Evolutionary conservation across 169 alveolate genomes (phyloP), one percentile per base, ranked within the genome.

Genomic region (Toxoplasma gondii): DNA sequence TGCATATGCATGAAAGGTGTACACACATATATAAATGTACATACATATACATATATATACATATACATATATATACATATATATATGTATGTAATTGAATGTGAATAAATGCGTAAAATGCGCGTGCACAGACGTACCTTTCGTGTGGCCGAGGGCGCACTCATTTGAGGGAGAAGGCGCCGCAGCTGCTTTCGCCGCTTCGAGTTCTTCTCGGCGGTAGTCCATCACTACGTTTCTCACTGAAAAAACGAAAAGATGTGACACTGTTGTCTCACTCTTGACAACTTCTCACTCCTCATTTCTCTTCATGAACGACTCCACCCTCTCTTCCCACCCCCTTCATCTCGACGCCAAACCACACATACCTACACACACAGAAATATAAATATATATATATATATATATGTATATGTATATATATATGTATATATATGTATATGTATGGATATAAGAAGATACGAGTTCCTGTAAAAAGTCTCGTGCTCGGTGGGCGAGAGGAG

Each of bases 211-310:
- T n/a, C 86, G 44, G 39, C 86, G 86, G 86, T 78, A 78, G 45
- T 78, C 86, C 27, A 78, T n/a, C 39, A 78, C 45, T 10, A 78
- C 86, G 2, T 78, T 78, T 45, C 86, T 78, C 86, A 78, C 86
- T 78, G 45, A 4, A n/a, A 31, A 78, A 78, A 78, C 27, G 7
- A 78, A 78, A 38, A 9, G n/a, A 78, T 10, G n/a, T 31, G 74
- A 4, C n/a, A 16, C 74, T 16, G 4, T 64, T 19, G 29, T 31
- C 9, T 19, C n/a, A 16, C 58, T 49, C 22, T 49, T 12, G 58
- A 49, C 12, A 49, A 49, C 4, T 16, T 64, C 74, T 19, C 74
- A 10, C 74, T 12, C 74, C 74, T 64, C 74, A 64, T 7, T 22
- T 64, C 9, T 64, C 74, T 27, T 27, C n/a, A 16, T 64, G 7